These are phyloP conservation scores for Gossypium mustelinum DNA, from an alignment of 345 rosid species.

Conservation along the genomic window DNA sequence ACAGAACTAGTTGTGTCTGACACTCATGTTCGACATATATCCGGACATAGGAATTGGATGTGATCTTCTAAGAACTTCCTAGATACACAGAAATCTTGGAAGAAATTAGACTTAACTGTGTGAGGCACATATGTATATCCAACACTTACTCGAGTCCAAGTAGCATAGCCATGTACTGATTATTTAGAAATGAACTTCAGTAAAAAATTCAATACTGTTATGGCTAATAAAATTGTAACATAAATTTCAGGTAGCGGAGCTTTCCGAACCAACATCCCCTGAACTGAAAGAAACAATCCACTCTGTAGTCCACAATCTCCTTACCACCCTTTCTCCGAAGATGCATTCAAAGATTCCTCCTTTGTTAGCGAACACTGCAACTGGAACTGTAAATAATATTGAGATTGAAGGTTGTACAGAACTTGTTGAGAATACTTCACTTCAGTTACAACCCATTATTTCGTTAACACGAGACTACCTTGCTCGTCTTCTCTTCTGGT, in stretches of 20 bases:
- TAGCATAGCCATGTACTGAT: not conserved
- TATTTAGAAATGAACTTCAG: not conserved
- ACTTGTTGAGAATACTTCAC: conserved; percentile 69
- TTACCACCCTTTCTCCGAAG: conserved; percentile 83
- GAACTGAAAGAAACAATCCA: conserved; percentile 72
- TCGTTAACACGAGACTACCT: conserved; percentile 82
- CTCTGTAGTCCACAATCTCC: conserved; percentile 88
- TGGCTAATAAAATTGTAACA: conserved; percentile 10
- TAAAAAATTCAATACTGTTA: not conserved
- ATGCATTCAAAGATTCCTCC: conserved; percentile 78
- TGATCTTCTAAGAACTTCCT: too few relatives aligned
- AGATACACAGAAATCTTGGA: too few relatives aligned
- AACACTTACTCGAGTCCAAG: too few relatives aligned
- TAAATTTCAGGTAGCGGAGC: conserved; percentile 74
- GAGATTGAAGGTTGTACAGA: conserved; percentile 66
- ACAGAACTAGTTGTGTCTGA: too few relatives aligned
- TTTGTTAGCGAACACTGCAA: conserved; percentile 41
- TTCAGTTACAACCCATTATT: conserved; percentile 76
- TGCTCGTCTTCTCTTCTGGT: conserved; percentile 97
- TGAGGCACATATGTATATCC: too few relatives aligned
- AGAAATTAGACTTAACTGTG: too few relatives aligned
- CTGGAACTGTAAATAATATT: conserved; percentile 36
- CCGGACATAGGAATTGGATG: too few relatives aligned
- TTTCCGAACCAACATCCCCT: conserved; percentile 78
- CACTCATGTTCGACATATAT: too few relatives aligned